Conservation (phyloP, 2,329 filamentous ascomycete genomes). For the Aspergillus sojae region DNA sequence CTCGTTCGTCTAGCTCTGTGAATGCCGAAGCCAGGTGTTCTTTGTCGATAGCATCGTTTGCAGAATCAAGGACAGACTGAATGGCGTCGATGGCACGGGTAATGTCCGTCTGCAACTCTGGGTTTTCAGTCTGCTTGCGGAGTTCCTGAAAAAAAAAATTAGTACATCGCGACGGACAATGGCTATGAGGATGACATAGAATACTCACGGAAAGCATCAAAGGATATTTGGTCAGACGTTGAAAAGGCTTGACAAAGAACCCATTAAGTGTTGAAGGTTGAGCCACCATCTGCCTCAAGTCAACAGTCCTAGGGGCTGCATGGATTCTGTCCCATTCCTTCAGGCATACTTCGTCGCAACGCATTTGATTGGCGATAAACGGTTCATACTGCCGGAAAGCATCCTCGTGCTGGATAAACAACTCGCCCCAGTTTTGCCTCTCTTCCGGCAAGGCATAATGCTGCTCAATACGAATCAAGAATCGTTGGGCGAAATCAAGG, state of each 20-base stretch:
- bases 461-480: conserved; percentile 93
- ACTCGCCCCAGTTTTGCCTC: conserved; percentile 90
- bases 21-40: conserved; percentile 83
- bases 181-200: neutral
- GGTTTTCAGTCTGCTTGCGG: conserved; percentile 78
- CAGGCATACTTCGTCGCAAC: conserved; percentile 81
- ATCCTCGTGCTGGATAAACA: conserved; percentile 83
- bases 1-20: conserved; percentile 75
- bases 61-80: conserved; percentile 77
- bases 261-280: conserved; percentile 87
- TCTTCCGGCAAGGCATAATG: conserved; percentile 79
- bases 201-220: conserved; percentile 74
- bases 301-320: conserved; percentile 65
- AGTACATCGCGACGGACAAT: neutral
- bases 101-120: conserved; percentile 71
- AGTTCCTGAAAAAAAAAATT: conserved; percentile 63
- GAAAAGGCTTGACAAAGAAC: conserved; percentile 95
- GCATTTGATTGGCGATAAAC: conserved; percentile 95
- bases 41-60: conserved; percentile 87
- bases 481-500: conserved; percentile 91
- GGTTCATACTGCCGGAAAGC: conserved; percentile 92
- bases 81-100: conserved; percentile 77
- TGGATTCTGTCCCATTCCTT: conserved; percentile 85
- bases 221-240: conserved; percentile 92
- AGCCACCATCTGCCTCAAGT: conserved; percentile 73